Percentiles rank a stretch among this genome's conserved stretches.
Conservation (phyloP, 345 rosid species). For the Eucalyptus erythrocorys region DNA sequence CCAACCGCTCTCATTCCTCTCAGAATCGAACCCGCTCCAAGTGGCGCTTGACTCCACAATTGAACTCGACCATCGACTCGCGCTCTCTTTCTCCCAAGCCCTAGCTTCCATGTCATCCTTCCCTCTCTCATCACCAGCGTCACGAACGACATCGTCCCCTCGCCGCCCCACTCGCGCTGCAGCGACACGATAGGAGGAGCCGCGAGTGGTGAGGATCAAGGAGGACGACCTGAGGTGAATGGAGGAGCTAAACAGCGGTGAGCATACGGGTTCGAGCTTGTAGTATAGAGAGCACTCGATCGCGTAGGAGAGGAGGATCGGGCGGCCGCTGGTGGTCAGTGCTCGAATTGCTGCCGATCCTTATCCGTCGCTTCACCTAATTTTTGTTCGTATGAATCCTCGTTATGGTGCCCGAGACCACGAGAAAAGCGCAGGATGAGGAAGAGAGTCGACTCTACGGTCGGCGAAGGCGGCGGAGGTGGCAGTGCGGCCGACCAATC, state of each 20-base stretch:
- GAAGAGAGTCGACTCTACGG: background rate
- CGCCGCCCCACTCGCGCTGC: slow-evolving; percentile 5
- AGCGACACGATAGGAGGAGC: slow-evolving; percentile 65
- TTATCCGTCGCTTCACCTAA: background rate
- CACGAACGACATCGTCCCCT: slow-evolving; percentile 22
- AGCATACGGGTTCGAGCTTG: slow-evolving; percentile 48
- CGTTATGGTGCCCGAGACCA: background rate
- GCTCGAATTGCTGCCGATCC: background rate
- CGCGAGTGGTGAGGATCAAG: slow-evolving; percentile 62
- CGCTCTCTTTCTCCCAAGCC: slow-evolving; percentile 46
- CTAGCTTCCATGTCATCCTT: slow-evolving; percentile 73
- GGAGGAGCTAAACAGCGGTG: slow-evolving; percentile 13
- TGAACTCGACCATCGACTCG: no score
- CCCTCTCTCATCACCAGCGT: slow-evolving; percentile 54
- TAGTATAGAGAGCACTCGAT: slow-evolving; percentile 72
- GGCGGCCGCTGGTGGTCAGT: slow-evolving; percentile 68
- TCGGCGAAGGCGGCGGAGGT: background rate
- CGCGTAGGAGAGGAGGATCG: slow-evolving; percentile 55
- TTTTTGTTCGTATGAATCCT: background rate
- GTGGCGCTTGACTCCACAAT: no score
- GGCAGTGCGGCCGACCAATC: background rate
- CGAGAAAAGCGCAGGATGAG: background rate
- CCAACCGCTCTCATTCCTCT: no score
- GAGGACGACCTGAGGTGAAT: slow-evolving; percentile 40
- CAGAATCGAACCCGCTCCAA: no score